A percentile compares a stretch with the other conserved stretches of the same genome.
These are phyloP conservation scores for Lathyrus aphaca DNA, from an alignment of 306 rosid genomes.

Conservation along the genomic window DNA sequence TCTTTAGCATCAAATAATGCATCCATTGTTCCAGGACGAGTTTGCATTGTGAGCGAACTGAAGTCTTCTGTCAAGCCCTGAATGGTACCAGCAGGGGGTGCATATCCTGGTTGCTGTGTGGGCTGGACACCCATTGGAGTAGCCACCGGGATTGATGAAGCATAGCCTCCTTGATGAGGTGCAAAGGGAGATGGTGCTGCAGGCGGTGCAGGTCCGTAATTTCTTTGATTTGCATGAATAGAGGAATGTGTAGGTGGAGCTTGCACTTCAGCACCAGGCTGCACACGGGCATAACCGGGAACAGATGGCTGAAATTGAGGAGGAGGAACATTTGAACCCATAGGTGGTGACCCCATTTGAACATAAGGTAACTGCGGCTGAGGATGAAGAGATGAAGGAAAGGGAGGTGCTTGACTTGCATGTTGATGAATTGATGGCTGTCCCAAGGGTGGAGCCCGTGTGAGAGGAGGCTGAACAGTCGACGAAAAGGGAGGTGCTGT, in stretches of 20 bases:
- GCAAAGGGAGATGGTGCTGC: constrained; percentile 56
- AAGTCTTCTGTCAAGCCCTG: constrained; percentile 93
- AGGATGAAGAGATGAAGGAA: constrained; percentile 50
- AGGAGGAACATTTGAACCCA: constrained; percentile 52
- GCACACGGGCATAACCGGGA: constrained; percentile 71
- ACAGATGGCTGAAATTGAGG: constrained; percentile 59
- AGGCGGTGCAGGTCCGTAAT: constrained; percentile 52
- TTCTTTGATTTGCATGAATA: constrained; percentile 60
- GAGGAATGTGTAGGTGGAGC: constrained; percentile 62
- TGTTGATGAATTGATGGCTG: constrained; percentile 56
- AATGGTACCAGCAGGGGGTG: constrained; percentile 61
- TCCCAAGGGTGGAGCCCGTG: constrained; percentile 54
- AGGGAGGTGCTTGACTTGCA: constrained; percentile 52
- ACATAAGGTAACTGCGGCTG: constrained; percentile 61
- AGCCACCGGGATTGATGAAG: constrained; percentile 55
- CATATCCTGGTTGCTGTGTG: constrained; percentile 62
- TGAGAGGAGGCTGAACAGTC: constrained; percentile 48
- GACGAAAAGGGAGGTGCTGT: constrained; percentile 63
- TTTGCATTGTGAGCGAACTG: constrained; percentile 77
- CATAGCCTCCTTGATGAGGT: constrained; percentile 73
- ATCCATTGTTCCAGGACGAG: constrained; percentile 88
- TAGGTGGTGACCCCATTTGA: constrained; percentile 68
- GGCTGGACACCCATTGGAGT: constrained; percentile 65
- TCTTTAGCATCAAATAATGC: constrained; percentile 70
- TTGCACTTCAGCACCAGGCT: constrained; percentile 59